A percentile compares a stretch with the other conserved stretches of the same genome.
Conservation (phyloP, 164 flowering plant genomes). For the Dillenia suffruticosa region DNA sequence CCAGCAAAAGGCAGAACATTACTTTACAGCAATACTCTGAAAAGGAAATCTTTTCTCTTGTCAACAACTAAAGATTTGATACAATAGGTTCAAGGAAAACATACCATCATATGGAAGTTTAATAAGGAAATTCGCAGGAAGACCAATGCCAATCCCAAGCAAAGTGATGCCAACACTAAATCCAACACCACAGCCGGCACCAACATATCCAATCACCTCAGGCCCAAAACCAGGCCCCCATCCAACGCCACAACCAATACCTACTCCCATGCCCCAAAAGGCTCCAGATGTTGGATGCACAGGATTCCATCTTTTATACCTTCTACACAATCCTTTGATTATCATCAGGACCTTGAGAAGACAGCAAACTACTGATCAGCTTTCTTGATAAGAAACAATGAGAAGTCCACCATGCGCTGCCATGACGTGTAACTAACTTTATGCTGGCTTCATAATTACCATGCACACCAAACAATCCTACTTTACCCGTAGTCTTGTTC, state of each 20-base stretch:
- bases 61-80: not conserved
- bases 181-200: conserved; percentile 95
- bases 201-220: conserved; percentile 90
- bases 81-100: not conserved
- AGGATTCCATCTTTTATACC: conserved; percentile 92
- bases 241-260: conserved; percentile 91
- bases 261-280: conserved; percentile 98
- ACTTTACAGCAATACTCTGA: not conserved
- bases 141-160: conserved; percentile 87
- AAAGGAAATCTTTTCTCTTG: not conserved
- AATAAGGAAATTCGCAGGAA: conserved; percentile 64
- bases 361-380: not conserved
- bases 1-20: no score
- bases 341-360: conserved; percentile 62
- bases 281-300: conserved; percentile 94
- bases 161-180: conserved; percentile 85
- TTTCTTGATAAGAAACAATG: no score
- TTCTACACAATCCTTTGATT: conserved; percentile 80
- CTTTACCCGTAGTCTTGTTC: no score
- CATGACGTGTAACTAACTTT: no score
- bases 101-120: conserved; percentile 63
- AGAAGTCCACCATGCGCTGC: no score
- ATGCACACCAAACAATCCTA: no score
- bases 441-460: no score
- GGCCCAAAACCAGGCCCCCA: conserved; percentile 99